Conservation (phyloP, 2,329 filamentous ascomycete genomes). For the Colletotrichum spaethianum region DNA sequence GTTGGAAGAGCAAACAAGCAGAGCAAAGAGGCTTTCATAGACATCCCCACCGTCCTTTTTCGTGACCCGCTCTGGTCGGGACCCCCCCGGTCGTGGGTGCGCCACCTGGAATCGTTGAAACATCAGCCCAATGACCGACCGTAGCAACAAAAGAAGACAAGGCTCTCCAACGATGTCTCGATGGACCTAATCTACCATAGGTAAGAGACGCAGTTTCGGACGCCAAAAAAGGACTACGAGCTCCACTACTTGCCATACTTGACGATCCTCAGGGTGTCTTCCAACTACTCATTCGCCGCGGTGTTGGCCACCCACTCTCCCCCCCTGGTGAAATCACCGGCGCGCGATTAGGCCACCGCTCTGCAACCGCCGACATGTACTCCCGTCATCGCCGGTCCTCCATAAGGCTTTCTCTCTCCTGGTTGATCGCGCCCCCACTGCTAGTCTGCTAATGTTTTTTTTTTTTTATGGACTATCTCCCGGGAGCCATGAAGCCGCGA, state of each 20-base stretch:
- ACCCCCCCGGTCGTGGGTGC: not conserved
- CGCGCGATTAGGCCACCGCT: conserved; percentile 1
- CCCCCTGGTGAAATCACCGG: conserved; percentile 26
- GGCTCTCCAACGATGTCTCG: not conserved
- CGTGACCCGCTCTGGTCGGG: not conserved
- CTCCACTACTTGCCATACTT: conserved; percentile 2
- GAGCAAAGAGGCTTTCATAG: not conserved
- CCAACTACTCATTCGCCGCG: not conserved
- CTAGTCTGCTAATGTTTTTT: too few species aligned
- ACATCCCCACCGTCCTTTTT: not conserved
- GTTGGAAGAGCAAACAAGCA: not conserved
- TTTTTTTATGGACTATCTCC: not conserved
- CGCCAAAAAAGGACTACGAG: not conserved
- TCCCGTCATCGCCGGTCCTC: not conserved
- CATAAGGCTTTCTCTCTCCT: not conserved
- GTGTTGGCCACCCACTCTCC: not conserved
- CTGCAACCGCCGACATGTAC: not conserved
- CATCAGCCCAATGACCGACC: conserved; percentile 24
- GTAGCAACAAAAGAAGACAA: not conserved
- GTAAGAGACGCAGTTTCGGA: not conserved
- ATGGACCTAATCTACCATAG: too few species aligned
- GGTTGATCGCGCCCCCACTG: not conserved
- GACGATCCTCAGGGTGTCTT: conserved; percentile 15
- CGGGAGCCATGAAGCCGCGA: not conserved
- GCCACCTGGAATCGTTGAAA: conserved; percentile 19